A percentile compares a stretch with the other conserved stretches of the same genome.
These are phyloP conservation scores for Lactarius sp. DNA, from an alignment of 768 basidiomycete species.

Conservation along the genomic window DNA sequence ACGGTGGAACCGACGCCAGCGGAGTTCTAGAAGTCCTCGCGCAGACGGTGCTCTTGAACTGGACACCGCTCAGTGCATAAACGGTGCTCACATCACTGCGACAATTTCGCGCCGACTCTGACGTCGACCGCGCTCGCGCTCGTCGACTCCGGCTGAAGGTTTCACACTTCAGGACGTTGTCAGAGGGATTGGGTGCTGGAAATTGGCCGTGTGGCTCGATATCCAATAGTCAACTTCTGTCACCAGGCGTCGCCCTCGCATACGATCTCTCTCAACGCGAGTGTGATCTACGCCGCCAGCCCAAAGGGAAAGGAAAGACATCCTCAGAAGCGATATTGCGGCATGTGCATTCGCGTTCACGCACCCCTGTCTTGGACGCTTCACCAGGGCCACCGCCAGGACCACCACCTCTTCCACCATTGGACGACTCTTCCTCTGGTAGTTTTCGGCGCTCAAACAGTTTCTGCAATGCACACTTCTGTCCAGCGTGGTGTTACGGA, in stretches of 20 bases:
- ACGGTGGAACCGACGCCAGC: conserved; percentile 7
- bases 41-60: neutral
- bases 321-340: neutral
- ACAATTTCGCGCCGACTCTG: conserved; percentile 4
- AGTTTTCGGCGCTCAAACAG: conserved; percentile 44
- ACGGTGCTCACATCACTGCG: conserved; percentile 2
- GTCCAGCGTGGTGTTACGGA: conserved; percentile 51
- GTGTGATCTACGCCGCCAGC: conserved; percentile 33
- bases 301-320: conserved; percentile 30
- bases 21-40: conserved; percentile 4
- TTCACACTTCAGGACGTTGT: conserved; percentile 27
- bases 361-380: neutral
- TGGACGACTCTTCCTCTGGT: conserved; percentile 41
- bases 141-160: conserved; percentile 26
- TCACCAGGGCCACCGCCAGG: conserved; percentile 9
- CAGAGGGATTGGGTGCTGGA: conserved; percentile 3
- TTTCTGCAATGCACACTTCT: conserved; percentile 47
- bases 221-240: conserved; percentile 17
- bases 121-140: conserved; percentile 27
- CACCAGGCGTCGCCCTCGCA: conserved; percentile 23
- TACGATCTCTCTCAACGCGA: conserved; percentile 32
- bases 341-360: neutral
- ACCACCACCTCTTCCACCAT: conserved; percentile 44
- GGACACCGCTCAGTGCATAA: conserved; percentile 2
- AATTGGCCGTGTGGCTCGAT: conserved; percentile 11